Evolutionary conservation across 805 yeast genomes (phyloP), one percentile per base, ranked within the genome.

Genomic region (Candida golubevii): DNA sequence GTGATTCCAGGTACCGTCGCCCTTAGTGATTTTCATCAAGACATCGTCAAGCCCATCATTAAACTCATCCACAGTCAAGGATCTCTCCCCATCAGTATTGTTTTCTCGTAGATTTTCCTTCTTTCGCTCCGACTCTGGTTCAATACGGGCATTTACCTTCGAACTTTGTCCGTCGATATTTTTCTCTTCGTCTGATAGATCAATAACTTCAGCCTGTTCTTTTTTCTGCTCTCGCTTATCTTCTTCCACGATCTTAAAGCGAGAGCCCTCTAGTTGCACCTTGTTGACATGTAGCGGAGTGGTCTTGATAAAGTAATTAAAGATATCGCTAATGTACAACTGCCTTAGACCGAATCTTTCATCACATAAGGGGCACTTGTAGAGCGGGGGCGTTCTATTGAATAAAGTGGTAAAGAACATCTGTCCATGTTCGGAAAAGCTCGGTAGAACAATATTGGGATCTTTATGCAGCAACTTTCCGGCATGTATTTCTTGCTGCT

Each of bases 301-400:
- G 14, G 62, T 62, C 43, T 66, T 69, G 32, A 71, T 68, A 44
- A 71, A 71, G 47, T 60, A 71, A 42, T 71, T 71, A 58, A 62
- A 67, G 7, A 68, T 57, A 42, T 70, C 73, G 41, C 69, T 62
- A 15, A 71, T 66, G 40, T 55, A 56, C 14, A 71, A 50, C 38
- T 67, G 68, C 39, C 54, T 57, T 34, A 71, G 54, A 14, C 58
- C 61, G 44, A 71, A 71, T 35, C 48, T 45, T 15, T 42, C 48
- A 50, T 71, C 72, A 47, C 76, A 71, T 12, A 70, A 47, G 5
- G 75, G 75, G 48, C 76, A 71, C 44, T 57, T 60, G 56, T 66
- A 71, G 2, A 49, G 43, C 14, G 72, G 72, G 11, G 56, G 51
- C 6, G 57, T 47, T 28, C 51, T 42, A 40, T 36, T 39, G 38